phyloP scores from a whole-genome alignment of 2,329 filamentous ascomycete genomes.

The Calonectria leucothoes region DNA sequence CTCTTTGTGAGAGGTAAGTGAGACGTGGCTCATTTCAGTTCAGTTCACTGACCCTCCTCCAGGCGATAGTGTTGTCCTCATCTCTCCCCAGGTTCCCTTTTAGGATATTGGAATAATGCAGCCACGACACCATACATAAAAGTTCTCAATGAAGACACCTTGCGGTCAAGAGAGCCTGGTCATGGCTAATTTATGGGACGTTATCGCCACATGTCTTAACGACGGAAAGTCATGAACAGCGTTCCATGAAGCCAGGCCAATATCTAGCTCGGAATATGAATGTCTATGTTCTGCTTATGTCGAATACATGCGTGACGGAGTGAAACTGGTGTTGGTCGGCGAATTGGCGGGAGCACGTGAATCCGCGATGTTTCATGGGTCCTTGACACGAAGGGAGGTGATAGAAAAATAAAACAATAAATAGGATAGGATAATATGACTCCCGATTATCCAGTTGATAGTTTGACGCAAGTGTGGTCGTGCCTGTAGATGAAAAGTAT shows the following conservation, averaged over 20 bases:
- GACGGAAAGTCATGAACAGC: background rate
- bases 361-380: background rate
- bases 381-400: background rate
- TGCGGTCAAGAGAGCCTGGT: background rate
- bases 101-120: slow-evolving; percentile 35
- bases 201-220: background rate
- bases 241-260: background rate
- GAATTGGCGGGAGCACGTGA: background rate
- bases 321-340: background rate
- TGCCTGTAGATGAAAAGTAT: background rate
- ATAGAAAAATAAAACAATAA: slow-evolving; percentile 5
- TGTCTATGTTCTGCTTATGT: background rate
- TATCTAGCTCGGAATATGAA: background rate
- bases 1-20: slow-evolving; percentile 92
- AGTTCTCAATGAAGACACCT: background rate
- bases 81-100: slow-evolving; percentile 69
- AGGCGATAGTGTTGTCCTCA: slow-evolving; percentile 81
- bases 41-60: slow-evolving; percentile 36
- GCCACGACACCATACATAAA: background rate
- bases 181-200: background rate
- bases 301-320: background rate
- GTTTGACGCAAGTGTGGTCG: background rate
- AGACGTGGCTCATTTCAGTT: background rate
- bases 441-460: background rate
- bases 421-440: background rate